Conservation (phyloP, 768 basidiomycete genomes). For the Daedaleopsis nitida region DNA sequence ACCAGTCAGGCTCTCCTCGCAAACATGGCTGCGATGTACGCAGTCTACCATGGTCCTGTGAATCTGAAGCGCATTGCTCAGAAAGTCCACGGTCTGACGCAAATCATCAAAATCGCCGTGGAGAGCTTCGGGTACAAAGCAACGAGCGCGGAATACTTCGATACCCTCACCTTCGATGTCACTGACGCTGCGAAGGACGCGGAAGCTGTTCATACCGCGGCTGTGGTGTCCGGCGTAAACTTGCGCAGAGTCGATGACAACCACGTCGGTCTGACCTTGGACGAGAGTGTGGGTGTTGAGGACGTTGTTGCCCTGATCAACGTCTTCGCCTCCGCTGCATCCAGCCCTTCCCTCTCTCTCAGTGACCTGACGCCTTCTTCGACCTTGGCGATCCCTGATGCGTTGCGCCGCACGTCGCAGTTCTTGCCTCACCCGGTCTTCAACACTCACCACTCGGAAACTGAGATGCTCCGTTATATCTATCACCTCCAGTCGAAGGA, state of each 20-base stretch:
- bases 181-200: constrained; percentile 57
- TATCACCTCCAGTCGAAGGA: constrained; percentile 94
- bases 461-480: constrained; percentile 97
- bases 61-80: constrained; percentile 84
- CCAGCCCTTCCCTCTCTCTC: constrained; percentile 47
- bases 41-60: constrained; percentile 91
- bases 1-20: constrained; percentile 97
- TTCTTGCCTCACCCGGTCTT: constrained; percentile 89
- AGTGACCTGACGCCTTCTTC: constrained; percentile 49
- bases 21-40: constrained; percentile 99
- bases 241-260: constrained; percentile 74
- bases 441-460: constrained; percentile 97
- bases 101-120: constrained; percentile 68
- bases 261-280: constrained; percentile 86
- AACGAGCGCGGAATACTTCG: constrained; percentile 81
- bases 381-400: constrained; percentile 49
- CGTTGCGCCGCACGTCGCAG: constrained; percentile 60
- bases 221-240: constrained; percentile 73
- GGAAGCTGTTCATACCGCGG: constrained; percentile 66
- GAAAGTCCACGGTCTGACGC: constrained; percentile 89
- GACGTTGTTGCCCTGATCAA: constrained; percentile 81
- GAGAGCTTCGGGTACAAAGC: constrained; percentile 75
- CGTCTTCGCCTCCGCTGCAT: constrained; percentile 73
- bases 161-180: constrained; percentile 83
- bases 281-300: constrained; percentile 81